A percentile compares a stretch with the other conserved stretches of the same genome.
phyloP scores from a whole-genome alignment of 1,139 yeast species.

The Insectozyma bohioensis region DNA sequence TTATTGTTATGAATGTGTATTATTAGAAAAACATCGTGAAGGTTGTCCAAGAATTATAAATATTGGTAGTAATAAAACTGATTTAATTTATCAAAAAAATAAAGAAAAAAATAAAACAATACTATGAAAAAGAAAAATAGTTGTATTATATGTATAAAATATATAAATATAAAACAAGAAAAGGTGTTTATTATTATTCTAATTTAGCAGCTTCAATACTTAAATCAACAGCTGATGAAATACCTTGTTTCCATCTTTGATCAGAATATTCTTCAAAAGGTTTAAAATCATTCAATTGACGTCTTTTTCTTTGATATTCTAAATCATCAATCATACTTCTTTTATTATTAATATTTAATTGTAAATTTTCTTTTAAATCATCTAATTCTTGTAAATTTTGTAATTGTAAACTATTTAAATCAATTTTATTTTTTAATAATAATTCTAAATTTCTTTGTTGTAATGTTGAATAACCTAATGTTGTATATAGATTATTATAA shows the following conservation, averaged over 20 bases:
- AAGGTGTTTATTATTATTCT: constrained; percentile 9
- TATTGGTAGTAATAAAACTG: constrained; percentile 73
- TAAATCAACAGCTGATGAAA: constrained; percentile 35
- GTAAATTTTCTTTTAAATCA: constrained; percentile 12
- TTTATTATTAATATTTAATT: constrained; percentile 22
- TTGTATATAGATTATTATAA: constrained; percentile 27
- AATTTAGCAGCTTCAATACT: constrained; percentile 28
- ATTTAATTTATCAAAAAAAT: constrained; percentile 59
- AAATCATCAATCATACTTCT: constrained; percentile 31
- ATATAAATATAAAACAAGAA: constrained; percentile 1
- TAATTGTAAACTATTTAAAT: constrained; percentile 19
- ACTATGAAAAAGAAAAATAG: not conserved
- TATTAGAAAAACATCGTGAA: constrained; percentile 77
- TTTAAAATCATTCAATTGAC: constrained; percentile 34
- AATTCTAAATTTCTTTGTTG: constrained; percentile 30
- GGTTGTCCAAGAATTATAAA: constrained; percentile 90
- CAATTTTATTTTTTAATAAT: constrained; percentile 21
- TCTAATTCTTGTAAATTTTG: constrained; percentile 19
- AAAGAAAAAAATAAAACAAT: constrained; percentile 7
- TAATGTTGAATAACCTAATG: constrained; percentile 31
- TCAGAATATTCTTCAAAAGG: constrained; percentile 37
- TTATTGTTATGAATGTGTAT: constrained; percentile 86
- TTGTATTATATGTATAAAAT: constrained; percentile 4
- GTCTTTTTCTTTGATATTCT: constrained; percentile 28
- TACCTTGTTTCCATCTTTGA: constrained; percentile 41